phyloP scores from a whole-genome alignment of 192 early-diverging fungal genomes.

The Haplosporangium gracile region DNA sequence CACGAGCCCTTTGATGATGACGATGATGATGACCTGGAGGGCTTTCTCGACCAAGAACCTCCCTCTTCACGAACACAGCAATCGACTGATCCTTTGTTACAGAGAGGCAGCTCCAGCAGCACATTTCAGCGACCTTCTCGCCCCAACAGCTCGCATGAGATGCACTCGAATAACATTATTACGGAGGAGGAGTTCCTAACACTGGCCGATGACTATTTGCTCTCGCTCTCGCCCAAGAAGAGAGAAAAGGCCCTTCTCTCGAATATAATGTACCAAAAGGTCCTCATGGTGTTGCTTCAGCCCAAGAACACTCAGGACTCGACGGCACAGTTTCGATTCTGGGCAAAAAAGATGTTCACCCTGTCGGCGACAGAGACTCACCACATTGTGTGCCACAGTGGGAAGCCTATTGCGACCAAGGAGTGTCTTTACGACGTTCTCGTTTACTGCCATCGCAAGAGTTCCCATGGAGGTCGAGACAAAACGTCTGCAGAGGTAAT shows the following conservation, averaged over 20 bases:
- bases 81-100: not conserved
- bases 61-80: not conserved
- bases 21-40: constrained; percentile 12
- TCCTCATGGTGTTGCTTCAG: constrained; percentile 56
- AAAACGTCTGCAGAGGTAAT: constrained; percentile 63
- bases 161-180: constrained; percentile 51
- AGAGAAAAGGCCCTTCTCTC: constrained; percentile 61
- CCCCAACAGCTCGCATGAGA: constrained; percentile 24
- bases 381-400: constrained; percentile 56
- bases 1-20: not conserved
- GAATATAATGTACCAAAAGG: constrained; percentile 56
- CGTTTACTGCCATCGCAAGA: constrained; percentile 57
- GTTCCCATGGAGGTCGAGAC: constrained; percentile 62
- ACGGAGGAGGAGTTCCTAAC: constrained; percentile 54
- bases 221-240: constrained; percentile 61
- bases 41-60: not conserved
- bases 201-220: constrained; percentile 54
- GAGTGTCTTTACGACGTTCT: constrained; percentile 61
- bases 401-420: constrained; percentile 61
- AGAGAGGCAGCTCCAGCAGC: not conserved
- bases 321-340: constrained; percentile 64
- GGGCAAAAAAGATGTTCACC: constrained; percentile 65
- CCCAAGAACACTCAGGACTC: constrained; percentile 60
- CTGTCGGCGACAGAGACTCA: constrained; percentile 26
- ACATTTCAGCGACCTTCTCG: constrained; percentile 7